Base-by-base conservation (phyloP, 306 rosid species). In the Acmispon strigosus region DNA sequence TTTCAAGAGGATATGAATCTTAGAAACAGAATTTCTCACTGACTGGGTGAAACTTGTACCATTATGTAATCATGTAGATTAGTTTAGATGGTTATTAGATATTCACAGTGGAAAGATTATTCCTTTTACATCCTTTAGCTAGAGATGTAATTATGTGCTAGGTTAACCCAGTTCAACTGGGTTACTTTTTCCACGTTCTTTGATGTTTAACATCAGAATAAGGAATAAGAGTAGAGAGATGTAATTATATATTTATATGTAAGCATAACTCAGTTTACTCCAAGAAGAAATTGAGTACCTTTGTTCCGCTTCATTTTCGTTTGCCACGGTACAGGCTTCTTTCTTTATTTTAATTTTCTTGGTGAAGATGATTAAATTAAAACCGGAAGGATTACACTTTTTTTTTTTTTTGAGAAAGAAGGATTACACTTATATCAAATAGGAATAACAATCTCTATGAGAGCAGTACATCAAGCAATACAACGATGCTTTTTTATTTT, bases 1-100 rank as follows among this genome's bases (percentile, higher is more conserved):
- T 73, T 87, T 89, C 82, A 88, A 78, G 84, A 86, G 88, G 53
- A 76, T 67, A 44, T 73, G 86, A 64, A 56, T 79, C 69, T 27
- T 73, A 72, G 62, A 27, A 52, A 78, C 76, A 64, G 63, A 78
- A 76, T 49, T 52, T 52, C 59, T 76, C 70, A 34, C 54, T 57
- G 34, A 74, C 62, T 52, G 78, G 62, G 71, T 66, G 56, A 74
- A 69, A 80, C 11, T 70, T 85, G 81, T 73, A 78, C 52, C 80
- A 49, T 73, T 48, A 66, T 66, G 79, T 76, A 65, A 54, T 69
- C 76, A 54, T 51, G 41, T 8, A 58, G 73, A 7, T n/a, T 75
- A 74, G 78, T 74, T 72, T 76, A 73, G 82, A 82, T 52, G 71
- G 82, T 82, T 73, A 53, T 71, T 67, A 78, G 80, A 60, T 63